Evolutionary conservation across 2,329 filamentous ascomycete species (phyloP), one percentile per base, ranked within the genome.

Genomic region (Pochonia chlamydosporia): DNA sequence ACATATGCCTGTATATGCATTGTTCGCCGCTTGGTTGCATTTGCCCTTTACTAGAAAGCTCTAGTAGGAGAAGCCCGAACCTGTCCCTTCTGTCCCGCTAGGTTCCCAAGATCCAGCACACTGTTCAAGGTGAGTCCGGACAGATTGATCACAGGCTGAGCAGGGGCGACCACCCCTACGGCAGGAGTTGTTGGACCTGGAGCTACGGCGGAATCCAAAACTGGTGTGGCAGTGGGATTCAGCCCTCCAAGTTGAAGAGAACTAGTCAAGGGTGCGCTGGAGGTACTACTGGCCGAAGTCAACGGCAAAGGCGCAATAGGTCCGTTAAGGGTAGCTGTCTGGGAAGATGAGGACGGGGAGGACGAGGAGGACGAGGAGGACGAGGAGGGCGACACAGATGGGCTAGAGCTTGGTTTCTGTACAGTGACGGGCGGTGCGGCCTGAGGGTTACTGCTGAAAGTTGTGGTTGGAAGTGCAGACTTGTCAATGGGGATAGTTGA

Each of bases 71-170:
- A 14, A 26, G 30, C 8, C n/a, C 11, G 26, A 42, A 28, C 35
- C 18, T 16, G 7, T 31, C 31, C 26, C 21, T 31, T 26, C 35
- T 47, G 28, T 20, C 40, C 16, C 20, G 42, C 55, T 42, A 75
- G 56, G 47, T 68, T 74, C 25, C 73, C 74, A 10, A 77, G 59
- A 43, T 70, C 63, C 36, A 76, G 57, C 40, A 64, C 57, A 48
- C 68, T 75, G 54, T 62, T 69, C 41, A 76, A 59, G 6, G 59
- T 63, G 49, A 74, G 48, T 8, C 67, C 68, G 26, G 63, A 67
- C 8, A 73, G 49, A 50, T 73, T 61, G 48, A 73, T 65, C 1
- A 57, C 59, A 13, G 50, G 50, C 28, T 51, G 46, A 3, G 46
- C 49, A 7, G 58, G 53, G 16, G 58, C 52, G 4, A 51, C 52